Conservation (phyloP, 2,329 filamentous ascomycete genomes). For the Botrytis pseudocinerea region DNA sequence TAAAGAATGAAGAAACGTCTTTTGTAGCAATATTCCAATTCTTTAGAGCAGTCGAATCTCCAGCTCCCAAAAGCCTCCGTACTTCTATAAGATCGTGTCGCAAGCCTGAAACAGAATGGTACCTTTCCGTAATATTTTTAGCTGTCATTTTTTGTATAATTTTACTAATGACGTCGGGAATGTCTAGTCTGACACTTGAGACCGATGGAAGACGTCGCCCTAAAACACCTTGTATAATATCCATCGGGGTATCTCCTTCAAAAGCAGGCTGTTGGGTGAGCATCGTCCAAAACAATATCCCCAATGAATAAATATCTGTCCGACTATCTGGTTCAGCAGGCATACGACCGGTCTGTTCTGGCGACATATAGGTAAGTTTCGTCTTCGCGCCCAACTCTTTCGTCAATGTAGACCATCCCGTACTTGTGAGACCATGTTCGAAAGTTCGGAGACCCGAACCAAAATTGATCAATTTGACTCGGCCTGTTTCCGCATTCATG, state of each 20-base stretch:
- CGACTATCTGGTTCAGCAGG: slow-evolving; percentile 87
- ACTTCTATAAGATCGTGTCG: slow-evolving; percentile 78
- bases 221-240: slow-evolving; percentile 88
- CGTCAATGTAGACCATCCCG: slow-evolving; percentile 82
- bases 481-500: slow-evolving; percentile 68
- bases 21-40: slow-evolving; percentile 77
- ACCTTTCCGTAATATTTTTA: slow-evolving; percentile 83
- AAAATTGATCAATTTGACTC: slow-evolving; percentile 79
- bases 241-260: slow-evolving; percentile 75
- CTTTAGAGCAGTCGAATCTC: slow-evolving; percentile 68
- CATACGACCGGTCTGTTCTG: slow-evolving; percentile 91
- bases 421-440: slow-evolving; percentile 82
- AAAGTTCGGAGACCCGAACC: slow-evolving; percentile 86
- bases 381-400: slow-evolving; percentile 83
- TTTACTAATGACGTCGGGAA: slow-evolving; percentile 77
- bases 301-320: slow-evolving; percentile 91
- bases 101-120: slow-evolving; percentile 84
- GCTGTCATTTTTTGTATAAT: slow-evolving; percentile 92
- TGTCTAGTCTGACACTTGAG: slow-evolving; percentile 74
- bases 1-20: slow-evolving; percentile 78
- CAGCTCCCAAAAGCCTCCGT: slow-evolving; percentile 71
- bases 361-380: slow-evolving; percentile 88
- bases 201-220: slow-evolving; percentile 75
- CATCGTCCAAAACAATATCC: slow-evolving; percentile 85
- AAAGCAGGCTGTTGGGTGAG: slow-evolving; percentile 79